Percentiles rank a stretch among this genome's conserved stretches.
Conservation (phyloP, 768 basidiomycete genomes). For the Sarcodon sp. region DNA sequence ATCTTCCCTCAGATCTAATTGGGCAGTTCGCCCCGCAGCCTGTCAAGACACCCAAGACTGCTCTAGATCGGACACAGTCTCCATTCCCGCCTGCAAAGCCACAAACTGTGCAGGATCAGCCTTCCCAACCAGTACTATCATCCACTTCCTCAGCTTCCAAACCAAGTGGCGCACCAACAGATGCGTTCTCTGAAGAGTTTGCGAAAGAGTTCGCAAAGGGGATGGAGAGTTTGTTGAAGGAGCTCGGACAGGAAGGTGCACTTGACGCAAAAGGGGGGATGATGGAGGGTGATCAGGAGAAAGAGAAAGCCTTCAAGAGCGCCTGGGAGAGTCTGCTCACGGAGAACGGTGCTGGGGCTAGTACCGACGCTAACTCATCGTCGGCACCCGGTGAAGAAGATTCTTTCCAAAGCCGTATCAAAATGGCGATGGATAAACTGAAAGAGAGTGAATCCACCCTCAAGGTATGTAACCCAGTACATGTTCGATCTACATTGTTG, state of each 20-base stretch:
- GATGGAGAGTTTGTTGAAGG: slow-evolving; percentile 32
- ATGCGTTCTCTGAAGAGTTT: slow-evolving; percentile 20
- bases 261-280: slow-evolving; percentile 4
- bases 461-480: slow-evolving; percentile 21
- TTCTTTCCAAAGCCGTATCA: slow-evolving; percentile 59
- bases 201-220: slow-evolving; percentile 24
- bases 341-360: slow-evolving; percentile 29
- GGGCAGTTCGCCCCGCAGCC: slow-evolving; percentile 25
- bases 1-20: slow-evolving; percentile 27
- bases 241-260: slow-evolving; percentile 14
- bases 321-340: slow-evolving; percentile 67
- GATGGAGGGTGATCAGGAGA: slow-evolving; percentile 15
- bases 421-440: slow-evolving; percentile 62
- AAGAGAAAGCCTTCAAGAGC: slow-evolving; percentile 31
- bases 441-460: slow-evolving; percentile 50
- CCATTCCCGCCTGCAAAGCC: slow-evolving; percentile 7
- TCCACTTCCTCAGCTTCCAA: slow-evolving; percentile 1
- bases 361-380: slow-evolving; percentile 1
- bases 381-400: slow-evolving; percentile 12
- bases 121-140: slow-evolving; percentile 2
- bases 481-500: neutral
- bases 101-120: slow-evolving; percentile 8
- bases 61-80: slow-evolving; percentile 8
- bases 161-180: slow-evolving; percentile 4
- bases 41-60: slow-evolving; percentile 6